These are phyloP conservation scores for Zea luxurians DNA, from an alignment of 176 grass and related monocot species.

Conservation along the genomic window DNA sequence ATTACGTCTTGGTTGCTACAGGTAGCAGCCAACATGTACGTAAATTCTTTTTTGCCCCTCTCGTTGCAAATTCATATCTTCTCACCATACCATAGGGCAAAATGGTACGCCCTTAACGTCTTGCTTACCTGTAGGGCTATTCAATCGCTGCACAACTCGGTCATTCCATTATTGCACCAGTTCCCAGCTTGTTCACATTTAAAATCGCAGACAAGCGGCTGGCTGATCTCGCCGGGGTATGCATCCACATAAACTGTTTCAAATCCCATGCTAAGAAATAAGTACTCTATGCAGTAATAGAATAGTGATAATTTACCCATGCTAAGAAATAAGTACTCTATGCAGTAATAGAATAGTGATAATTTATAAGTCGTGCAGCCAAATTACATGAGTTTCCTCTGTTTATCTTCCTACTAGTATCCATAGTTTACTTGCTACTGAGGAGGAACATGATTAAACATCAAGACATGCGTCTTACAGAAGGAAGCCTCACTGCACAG, in stretches of 20 bases:
- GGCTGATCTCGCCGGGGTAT: slow-evolving; percentile 73
- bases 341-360: background rate
- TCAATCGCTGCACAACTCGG: slow-evolving; percentile 62
- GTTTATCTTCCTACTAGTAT: background rate
- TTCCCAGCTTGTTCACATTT: slow-evolving; percentile 94
- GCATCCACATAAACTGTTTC: slow-evolving; percentile 24
- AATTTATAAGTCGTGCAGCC: background rate
- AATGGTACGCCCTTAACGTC: slow-evolving; percentile 16
- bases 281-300: no score
- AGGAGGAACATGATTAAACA: background rate
- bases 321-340: background rate
- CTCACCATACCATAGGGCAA: background rate
- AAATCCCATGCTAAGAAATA: background rate
- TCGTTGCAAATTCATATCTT: background rate
- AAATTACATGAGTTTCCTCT: background rate
- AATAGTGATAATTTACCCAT: background rate
- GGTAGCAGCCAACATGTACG: slow-evolving; percentile 76
- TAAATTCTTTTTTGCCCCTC: background rate
- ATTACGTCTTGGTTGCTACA: slow-evolving; percentile 75
- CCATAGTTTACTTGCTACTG: background rate
- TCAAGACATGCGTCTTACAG: background rate
- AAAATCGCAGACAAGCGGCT: slow-evolving; percentile 69
- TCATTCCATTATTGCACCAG: slow-evolving; percentile 73
- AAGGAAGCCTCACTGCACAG: background rate
- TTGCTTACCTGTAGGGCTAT: slow-evolving; percentile 58